Conservation (phyloP, 2,329 filamentous ascomycete species). For the Elsinoe perseae region DNA sequence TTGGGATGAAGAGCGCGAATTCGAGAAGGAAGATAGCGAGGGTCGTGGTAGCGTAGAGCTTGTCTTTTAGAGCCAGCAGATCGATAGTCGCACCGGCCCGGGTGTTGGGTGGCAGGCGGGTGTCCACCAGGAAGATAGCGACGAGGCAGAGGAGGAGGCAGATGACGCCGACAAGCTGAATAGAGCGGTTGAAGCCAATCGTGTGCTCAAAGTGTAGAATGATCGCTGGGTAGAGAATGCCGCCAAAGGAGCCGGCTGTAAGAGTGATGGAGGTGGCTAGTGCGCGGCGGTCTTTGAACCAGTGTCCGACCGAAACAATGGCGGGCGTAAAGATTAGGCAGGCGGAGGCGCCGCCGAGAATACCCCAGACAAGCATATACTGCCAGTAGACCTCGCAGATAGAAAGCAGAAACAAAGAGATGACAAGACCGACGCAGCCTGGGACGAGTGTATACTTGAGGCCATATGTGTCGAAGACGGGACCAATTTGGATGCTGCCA, state of each 20-base stretch:
- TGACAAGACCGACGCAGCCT: conserved; percentile 57
- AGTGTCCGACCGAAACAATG: conserved; percentile 73
- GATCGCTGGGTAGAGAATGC: conserved; percentile 43
- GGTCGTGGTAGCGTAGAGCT: conserved; percentile 37
- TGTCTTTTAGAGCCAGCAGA: conserved; percentile 37
- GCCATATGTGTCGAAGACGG: conserved; percentile 79
- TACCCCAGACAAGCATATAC: conserved; percentile 71
- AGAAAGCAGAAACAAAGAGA: conserved; percentile 60
- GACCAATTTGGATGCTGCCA: conserved; percentile 76
- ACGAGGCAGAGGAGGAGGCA: conserved; percentile 37
- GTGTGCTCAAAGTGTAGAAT: conserved; percentile 37
- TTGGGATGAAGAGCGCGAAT: conserved; percentile 53
- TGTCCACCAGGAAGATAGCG: conserved; percentile 36
- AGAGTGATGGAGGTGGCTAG: conserved; percentile 75
- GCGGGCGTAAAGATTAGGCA: conserved; percentile 80
- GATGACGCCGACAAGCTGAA: conserved; percentile 41
- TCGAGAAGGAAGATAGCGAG: conserved; percentile 43
- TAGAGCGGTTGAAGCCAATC: conserved; percentile 43
- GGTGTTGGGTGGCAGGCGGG: conserved; percentile 38
- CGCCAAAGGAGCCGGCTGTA: conserved; percentile 52
- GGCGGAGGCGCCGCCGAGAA: conserved; percentile 65
- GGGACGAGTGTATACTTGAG: conserved; percentile 63
- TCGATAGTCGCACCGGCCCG: conserved; percentile 39
- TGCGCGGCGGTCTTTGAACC: conserved; percentile 66
- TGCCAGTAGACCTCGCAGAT: conserved; percentile 74